A percentile compares a stretch with the other conserved stretches of the same genome.
Conservation (phyloP, 1,284 basidiomycete genomes). For the Tilletia horrida region DNA sequence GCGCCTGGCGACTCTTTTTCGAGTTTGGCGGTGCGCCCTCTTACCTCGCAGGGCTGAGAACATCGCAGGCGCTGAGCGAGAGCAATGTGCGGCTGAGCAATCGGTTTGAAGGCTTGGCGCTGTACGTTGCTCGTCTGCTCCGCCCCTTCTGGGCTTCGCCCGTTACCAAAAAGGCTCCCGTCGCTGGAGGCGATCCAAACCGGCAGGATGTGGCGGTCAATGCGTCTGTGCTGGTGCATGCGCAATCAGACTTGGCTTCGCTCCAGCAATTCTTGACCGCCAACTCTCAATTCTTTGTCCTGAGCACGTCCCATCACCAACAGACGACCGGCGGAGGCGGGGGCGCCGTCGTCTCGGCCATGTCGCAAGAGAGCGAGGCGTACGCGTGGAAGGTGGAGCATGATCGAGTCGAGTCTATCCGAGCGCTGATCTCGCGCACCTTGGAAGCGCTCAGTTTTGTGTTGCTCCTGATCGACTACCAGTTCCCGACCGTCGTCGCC, state of each 20-base stretch:
- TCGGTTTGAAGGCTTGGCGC: constrained; percentile 81
- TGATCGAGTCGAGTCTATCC: constrained; percentile 70
- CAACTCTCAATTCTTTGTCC: constrained; percentile 47
- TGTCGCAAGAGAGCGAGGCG: constrained; percentile 1
- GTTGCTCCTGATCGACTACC: constrained; percentile 84
- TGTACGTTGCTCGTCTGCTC: constrained; percentile 80
- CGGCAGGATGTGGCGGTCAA: constrained; percentile 17
- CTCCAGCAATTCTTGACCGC: constrained; percentile 46
- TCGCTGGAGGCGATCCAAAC: constrained; percentile 20
- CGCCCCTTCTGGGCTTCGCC: constrained; percentile 75
- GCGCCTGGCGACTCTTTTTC: constrained; percentile 38
- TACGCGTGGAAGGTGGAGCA: constrained; percentile 67
- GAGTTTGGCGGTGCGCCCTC: constrained; percentile 34
- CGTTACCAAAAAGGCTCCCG: constrained; percentile 59
- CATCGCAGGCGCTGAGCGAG: constrained; percentile 41
- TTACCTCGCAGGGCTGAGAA: neutral
- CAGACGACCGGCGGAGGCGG: neutral
- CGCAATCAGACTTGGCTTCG: constrained; percentile 38
- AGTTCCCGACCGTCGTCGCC: constrained; percentile 76
- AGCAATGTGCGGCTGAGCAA: constrained; percentile 72
- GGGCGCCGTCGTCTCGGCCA: too few relatives aligned
- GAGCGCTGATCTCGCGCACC: constrained; percentile 66
- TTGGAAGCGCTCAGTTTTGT: constrained; percentile 75
- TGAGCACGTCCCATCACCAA: constrained; percentile 22
- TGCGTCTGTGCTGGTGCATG: constrained; percentile 29